Evolutionary conservation across 192 early-diverging fungal genomes (phyloP).

Genomic region (Coemansia sp.): DNA sequence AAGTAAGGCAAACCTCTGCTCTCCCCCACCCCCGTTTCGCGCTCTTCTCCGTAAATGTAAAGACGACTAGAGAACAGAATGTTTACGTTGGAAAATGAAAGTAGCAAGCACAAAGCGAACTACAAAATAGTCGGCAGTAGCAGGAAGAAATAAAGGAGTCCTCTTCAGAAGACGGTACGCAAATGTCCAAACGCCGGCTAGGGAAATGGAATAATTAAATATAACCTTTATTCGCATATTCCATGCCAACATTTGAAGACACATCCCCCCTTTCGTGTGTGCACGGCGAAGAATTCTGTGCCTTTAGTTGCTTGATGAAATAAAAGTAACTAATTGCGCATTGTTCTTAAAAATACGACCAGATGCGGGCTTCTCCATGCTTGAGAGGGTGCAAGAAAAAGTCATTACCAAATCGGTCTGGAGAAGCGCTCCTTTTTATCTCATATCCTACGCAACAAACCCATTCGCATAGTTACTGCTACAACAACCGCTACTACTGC

Average conservation of each 20-base stretch:
- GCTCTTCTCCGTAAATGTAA: neutral
- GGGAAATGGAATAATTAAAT: no score
- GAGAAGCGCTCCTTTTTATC: neutral
- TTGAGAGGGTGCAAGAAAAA: neutral
- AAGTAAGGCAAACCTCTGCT: no score
- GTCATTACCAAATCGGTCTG: neutral
- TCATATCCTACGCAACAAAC: neutral
- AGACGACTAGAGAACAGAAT: neutral
- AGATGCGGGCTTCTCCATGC: neutral
- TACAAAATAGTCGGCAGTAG: neutral
- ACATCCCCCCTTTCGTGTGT: no score
- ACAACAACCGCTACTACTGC: no score
- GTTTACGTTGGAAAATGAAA: neutral
- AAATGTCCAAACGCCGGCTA: neutral
- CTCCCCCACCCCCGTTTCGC: no score
- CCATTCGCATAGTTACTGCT: no score
- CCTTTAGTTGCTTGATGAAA: neutral
- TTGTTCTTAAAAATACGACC: constrained; percentile 7
- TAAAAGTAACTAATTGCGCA: neutral
- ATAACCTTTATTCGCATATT: no score
- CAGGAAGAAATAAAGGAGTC: neutral
- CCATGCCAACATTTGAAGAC: no score
- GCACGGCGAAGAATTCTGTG: no score
- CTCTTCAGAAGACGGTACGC: neutral
- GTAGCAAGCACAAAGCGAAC: constrained; percentile 7